phyloP scores from a whole-genome alignment of 305 asterid genomes.

The Fraxinus velutina region DNA sequence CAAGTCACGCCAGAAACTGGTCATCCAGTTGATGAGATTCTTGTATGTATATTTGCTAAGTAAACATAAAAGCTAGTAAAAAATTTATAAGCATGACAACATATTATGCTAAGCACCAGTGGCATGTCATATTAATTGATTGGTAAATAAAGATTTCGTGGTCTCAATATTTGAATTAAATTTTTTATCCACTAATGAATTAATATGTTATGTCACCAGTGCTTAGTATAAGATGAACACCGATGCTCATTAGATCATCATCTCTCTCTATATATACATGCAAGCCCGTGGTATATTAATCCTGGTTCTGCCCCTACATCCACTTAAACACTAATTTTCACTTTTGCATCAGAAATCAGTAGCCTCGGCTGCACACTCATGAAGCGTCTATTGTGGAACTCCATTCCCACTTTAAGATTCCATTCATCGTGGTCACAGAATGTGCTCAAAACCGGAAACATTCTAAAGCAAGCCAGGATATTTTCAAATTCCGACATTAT shows the following conservation, averaged over 20 bases:
- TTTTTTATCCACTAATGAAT: too few relatives aligned
- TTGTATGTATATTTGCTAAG: neutral
- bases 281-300: neutral
- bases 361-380: neutral
- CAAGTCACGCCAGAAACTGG: neutral
- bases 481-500: constrained; percentile 43
- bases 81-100: neutral
- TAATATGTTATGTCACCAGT: too few relatives aligned
- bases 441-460: constrained; percentile 36
- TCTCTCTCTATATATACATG: too few relatives aligned
- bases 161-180: too few relatives aligned
- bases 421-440: constrained; percentile 27
- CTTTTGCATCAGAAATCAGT: neutral
- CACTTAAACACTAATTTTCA: neutral
- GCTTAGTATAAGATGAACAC: too few relatives aligned
- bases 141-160: too few relatives aligned
- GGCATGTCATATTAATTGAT: too few relatives aligned
- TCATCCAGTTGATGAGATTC: neutral
- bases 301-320: neutral
- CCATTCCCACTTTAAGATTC: constrained; percentile 16
- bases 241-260: too few relatives aligned
- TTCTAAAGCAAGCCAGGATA: constrained; percentile 46
- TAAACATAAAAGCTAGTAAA: neutral
- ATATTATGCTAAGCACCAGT: neutral
- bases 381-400: constrained; percentile 23